Conservation (phyloP, 441 rosid species). For the Populus hybrid region DNA sequence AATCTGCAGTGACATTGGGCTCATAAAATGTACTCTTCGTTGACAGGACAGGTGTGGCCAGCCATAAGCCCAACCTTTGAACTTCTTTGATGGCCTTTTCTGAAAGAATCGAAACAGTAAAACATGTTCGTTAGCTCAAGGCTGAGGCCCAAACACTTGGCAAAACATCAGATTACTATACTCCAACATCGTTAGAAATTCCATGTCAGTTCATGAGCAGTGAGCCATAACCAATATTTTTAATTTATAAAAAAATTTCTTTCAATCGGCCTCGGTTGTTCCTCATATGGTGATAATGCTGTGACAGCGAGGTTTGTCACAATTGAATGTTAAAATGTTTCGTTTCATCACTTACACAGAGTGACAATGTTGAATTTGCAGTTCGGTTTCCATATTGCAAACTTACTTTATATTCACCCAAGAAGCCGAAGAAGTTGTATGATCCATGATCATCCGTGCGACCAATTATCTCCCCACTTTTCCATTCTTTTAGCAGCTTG, state of each 20-base stretch:
- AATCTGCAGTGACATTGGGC: not conserved
- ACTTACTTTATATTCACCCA: constrained; percentile 54
- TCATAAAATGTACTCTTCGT: not conserved
- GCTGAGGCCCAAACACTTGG: not conserved
- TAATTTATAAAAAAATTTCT: not conserved
- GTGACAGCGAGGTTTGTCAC: constrained; percentile 1
- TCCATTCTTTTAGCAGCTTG: constrained; percentile 55
- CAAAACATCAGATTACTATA: not conserved
- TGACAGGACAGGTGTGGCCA: not conserved
- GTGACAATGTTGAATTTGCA: constrained; percentile 46
- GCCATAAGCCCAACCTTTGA: not conserved
- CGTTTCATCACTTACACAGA: constrained; percentile 44
- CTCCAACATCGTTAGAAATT: not conserved
- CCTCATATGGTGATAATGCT: not conserved
- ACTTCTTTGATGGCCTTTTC: not conserved
- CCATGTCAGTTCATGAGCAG: not conserved
- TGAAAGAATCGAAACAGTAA: not conserved
- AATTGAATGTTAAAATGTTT: constrained; percentile 53
- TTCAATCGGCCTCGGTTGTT: not conserved
- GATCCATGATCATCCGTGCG: constrained; percentile 56
- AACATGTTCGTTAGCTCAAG: not conserved
- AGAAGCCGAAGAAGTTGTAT: constrained; percentile 54
- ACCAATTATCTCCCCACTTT: constrained; percentile 34
- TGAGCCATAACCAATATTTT: too few species aligned
- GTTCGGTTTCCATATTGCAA: constrained; percentile 28